Evolutionary conservation across 1,284 basidiomycete genomes (phyloP).

Genomic region (Ceratobasidium theobromae): DNA sequence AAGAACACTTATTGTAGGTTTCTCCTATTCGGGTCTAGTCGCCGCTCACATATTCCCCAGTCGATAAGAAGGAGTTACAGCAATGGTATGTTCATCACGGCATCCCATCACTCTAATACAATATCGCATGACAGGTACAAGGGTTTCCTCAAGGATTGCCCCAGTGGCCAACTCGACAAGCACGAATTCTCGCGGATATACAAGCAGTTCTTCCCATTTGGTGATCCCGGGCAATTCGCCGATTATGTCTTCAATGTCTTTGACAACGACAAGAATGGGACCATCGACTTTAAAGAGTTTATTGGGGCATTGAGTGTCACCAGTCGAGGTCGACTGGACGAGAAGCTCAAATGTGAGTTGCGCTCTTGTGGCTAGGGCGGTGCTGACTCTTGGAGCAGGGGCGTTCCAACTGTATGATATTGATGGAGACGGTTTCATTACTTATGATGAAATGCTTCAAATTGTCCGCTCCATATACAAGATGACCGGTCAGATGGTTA

Average conservation of each 20-base stretch:
- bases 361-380: slow-evolving; percentile 3
- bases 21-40: slow-evolving; percentile 25
- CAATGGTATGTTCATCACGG: slow-evolving; percentile 69
- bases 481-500: slow-evolving; percentile 99
- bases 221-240: slow-evolving; percentile 95
- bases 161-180: slow-evolving; percentile 95
- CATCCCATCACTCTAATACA: background rate
- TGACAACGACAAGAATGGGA: slow-evolving; percentile 93
- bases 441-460: slow-evolving; percentile 97
- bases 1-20: slow-evolving; percentile 96
- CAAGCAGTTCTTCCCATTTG: slow-evolving; percentile 99
- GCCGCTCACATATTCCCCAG: slow-evolving; percentile 50
- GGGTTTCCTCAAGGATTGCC: slow-evolving; percentile 98
- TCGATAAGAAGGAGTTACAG: slow-evolving; percentile 99
- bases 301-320: slow-evolving; percentile 97
- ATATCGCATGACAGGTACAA: slow-evolving; percentile 75
- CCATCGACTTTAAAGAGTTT: slow-evolving; percentile 98
- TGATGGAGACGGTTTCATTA: slow-evolving; percentile 94
- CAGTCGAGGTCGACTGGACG: slow-evolving; percentile 89
- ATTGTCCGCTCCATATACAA: slow-evolving; percentile 97
- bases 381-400: slow-evolving; percentile 57
- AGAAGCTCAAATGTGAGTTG: slow-evolving; percentile 94
- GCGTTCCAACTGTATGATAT: slow-evolving; percentile 99
- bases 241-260: slow-evolving; percentile 99
- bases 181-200: slow-evolving; percentile 97